These are phyloP conservation scores for Aspergillus viridinutans DNA, from an alignment of 2,329 filamentous ascomycete species.

Conservation along the genomic window DNA sequence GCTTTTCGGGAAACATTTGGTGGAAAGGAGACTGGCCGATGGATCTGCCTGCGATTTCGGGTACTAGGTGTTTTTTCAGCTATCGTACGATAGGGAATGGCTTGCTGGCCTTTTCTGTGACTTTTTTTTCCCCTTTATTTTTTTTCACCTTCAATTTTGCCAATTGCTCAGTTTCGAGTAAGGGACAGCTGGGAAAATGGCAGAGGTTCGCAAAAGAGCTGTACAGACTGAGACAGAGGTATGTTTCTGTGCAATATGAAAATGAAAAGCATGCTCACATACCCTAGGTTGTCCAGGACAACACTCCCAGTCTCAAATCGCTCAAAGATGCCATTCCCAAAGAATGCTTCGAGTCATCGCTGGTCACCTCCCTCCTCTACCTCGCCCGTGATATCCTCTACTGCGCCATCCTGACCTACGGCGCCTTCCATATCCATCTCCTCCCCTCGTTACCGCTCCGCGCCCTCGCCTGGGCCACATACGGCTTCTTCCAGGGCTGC, in stretches of 20 bases:
- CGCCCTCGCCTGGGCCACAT: slow-evolving; percentile 51
- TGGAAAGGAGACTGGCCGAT: neutral
- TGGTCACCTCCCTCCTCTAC: slow-evolving; percentile 51
- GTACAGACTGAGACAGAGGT: neutral
- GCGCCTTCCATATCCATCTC: slow-evolving; percentile 52
- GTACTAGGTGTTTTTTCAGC: neutral
- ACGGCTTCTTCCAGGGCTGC: slow-evolving; percentile 62
- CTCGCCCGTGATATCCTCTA: slow-evolving; percentile 54
- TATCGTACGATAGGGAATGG: neutral
- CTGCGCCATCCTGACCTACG: slow-evolving; percentile 47
- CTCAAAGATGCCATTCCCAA: slow-evolving; percentile 52
- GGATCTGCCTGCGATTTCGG: neutral
- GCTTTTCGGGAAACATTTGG: neutral
- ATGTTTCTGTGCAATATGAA: neutral
- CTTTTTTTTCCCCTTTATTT: neutral
- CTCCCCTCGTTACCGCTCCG: slow-evolving; percentile 46
- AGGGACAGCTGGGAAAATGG: neutral
- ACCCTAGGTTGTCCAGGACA: neutral
- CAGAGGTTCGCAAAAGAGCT: neutral
- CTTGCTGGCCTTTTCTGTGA: neutral
- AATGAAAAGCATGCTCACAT: neutral
- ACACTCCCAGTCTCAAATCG: slow-evolving; percentile 11
- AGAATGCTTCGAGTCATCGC: slow-evolving; percentile 58
- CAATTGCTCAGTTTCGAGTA: neutral
- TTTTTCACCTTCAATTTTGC: neutral